Base-by-base conservation (phyloP, 192 early-diverging fungal species). In the Powellomyces hirtus region DNA sequence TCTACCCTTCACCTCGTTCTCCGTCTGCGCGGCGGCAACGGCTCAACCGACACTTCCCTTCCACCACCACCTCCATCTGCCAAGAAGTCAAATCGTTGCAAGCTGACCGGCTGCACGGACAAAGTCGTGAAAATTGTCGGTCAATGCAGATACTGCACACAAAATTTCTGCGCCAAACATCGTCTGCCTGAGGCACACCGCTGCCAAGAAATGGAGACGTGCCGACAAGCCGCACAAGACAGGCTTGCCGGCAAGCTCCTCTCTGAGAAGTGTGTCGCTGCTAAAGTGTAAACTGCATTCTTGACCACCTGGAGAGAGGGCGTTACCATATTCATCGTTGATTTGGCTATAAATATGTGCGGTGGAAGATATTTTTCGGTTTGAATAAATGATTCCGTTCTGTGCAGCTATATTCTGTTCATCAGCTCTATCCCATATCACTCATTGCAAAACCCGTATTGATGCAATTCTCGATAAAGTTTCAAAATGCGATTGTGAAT, bases 1-100 rank as follows among this genome's bases (percentile, higher is more conserved):
- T 86, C 86, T 55, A 91, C 89, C 55, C 76, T 91, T 29, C 88
- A 88, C 75, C 78, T 91, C 34, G 87, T 88, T n/a, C 82, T 86
- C 67, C 83, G 88, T 64, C 72, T 77, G 5, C 76, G 76, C 53
- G 73, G 77, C 52, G 77, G 77, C 52, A 64, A 36, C 10, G 51
- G 35, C 34, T 33, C 59, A 33, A 58, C 34, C 31, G 22, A 33
- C 33, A 33, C 55, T 31, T 62, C 62, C 13, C 22, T 56, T 37
- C 45, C 67, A 42, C 44, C 66, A 42, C 34, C 45, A 44, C 61
- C 59, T 24, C 30, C 63, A 4, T 26, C 66, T 56, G 7, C 66
- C 18, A 40, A 38, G 20, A 63, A 72, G 20, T 18, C 62, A 4
- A 57, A 38, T 26, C 27, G 64, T 34, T 88, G 80, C 65, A 73